Evolutionary conservation across 495 filamentous ascomycete species (phyloP).

Genomic region (Podospora bellae-mahoneyi): DNA sequence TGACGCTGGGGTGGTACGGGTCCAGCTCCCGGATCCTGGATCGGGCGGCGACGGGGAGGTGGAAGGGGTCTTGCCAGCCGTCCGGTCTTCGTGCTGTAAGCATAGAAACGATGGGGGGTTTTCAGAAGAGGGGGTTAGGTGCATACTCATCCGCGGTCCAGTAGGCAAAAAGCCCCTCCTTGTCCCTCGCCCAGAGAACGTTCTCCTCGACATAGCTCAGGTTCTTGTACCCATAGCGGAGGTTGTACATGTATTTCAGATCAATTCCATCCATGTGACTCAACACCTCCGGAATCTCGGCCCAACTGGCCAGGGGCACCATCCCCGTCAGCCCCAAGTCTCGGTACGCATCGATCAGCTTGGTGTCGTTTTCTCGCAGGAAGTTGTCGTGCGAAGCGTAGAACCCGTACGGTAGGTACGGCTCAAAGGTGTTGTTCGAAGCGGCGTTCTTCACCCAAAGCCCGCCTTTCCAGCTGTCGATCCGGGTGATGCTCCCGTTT

Average conservation of each 20-base stretch:
- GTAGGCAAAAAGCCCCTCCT: conserved; percentile 58
- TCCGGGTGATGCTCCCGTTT: conserved; percentile 57
- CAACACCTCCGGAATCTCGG: conserved; percentile 48
- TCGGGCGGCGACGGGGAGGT: conserved; percentile 37
- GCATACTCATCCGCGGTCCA: conserved; percentile 61
- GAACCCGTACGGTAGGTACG: conserved; percentile 62
- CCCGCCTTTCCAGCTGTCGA: conserved; percentile 60
- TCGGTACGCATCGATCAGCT: conserved; percentile 47
- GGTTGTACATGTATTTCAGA: conserved; percentile 64
- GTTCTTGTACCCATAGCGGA: conserved; percentile 61
- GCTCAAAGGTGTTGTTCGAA: conserved; percentile 37
- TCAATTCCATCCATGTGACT: conserved; percentile 52
- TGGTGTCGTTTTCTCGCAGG: conserved; percentile 39
- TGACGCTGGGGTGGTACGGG: conserved; percentile 65
- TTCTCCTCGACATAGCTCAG: conserved; percentile 49
- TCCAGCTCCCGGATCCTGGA: conserved; percentile 54
- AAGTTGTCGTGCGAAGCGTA: conserved; percentile 60
- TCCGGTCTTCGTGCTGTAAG: conserved; percentile 43
- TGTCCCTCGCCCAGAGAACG: conserved; percentile 49
- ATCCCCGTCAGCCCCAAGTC: conserved; percentile 48
- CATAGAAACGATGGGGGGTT: neutral
- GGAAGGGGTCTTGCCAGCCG: conserved; percentile 58
- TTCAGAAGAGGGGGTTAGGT: neutral
- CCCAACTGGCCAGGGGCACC: conserved; percentile 37
- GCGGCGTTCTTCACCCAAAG: conserved; percentile 42